Conservation (phyloP, 1,139 yeast genomes). For the Debaryomyces psychrophilus region DNA sequence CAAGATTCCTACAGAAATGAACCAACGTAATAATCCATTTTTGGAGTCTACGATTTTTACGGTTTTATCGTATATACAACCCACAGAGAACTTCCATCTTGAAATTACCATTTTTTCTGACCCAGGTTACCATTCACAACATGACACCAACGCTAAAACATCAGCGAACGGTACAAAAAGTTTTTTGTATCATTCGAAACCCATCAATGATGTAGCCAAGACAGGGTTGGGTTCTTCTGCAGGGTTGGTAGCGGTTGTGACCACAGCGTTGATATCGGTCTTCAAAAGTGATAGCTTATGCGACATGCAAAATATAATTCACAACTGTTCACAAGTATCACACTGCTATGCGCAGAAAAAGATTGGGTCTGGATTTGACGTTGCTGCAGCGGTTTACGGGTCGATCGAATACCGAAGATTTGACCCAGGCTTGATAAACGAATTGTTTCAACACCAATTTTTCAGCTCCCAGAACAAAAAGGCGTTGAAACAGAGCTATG, state of each 20-base stretch:
- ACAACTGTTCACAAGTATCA: conserved; percentile 83
- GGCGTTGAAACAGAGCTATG: conserved; percentile 22
- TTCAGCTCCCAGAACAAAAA: conserved; percentile 1
- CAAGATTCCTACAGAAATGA: conserved; percentile 25
- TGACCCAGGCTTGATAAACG: conserved; percentile 53
- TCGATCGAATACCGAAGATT: conserved; percentile 82
- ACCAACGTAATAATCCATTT: conserved; percentile 65
- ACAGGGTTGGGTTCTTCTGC: conserved; percentile 98
- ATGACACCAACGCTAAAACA: conserved; percentile 35
- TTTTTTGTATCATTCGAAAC: conserved; percentile 62
- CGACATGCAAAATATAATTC: conserved; percentile 48
- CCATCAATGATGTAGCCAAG: conserved; percentile 77
- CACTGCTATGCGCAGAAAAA: conserved; percentile 95
- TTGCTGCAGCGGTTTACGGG: conserved; percentile 93
- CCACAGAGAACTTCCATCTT: conserved; percentile 35
- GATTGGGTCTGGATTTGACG: conserved; percentile 96
- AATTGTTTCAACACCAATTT: conserved; percentile 32
- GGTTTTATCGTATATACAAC: conserved; percentile 55
- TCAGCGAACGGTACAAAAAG: conserved; percentile 37
- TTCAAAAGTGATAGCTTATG: conserved; percentile 30
- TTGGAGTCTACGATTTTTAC: conserved; percentile 63
- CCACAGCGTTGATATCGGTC: conserved; percentile 65
- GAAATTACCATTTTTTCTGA: conserved; percentile 76
- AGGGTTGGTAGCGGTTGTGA: conserved; percentile 81
- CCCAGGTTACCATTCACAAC: conserved; percentile 85